phyloP scores from a whole-genome alignment of 2,329 filamentous ascomycete genomes.

The Paracorniculantispora psalliotae region DNA sequence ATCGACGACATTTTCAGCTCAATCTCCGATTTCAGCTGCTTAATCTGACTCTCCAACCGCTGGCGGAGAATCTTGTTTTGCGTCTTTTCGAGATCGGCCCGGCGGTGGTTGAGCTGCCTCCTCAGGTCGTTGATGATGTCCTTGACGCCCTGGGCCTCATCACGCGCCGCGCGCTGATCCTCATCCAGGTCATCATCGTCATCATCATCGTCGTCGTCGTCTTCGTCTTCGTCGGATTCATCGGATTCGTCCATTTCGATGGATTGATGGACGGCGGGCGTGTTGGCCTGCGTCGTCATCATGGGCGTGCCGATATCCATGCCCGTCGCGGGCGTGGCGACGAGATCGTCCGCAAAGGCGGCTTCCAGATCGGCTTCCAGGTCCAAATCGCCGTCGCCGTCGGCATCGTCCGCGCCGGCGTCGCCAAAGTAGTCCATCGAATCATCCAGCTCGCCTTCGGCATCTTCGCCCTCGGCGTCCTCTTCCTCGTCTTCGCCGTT shows the following conservation, averaged over 20 bases:
- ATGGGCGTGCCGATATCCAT: slow-evolving; percentile 42
- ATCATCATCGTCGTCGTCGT: slow-evolving; percentile 47
- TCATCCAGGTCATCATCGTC: slow-evolving; percentile 52
- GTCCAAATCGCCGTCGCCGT: slow-evolving; percentile 41
- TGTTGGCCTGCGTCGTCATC: slow-evolving; percentile 37
- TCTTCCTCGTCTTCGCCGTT: slow-evolving; percentile 54
- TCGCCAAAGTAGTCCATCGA: slow-evolving; percentile 35
- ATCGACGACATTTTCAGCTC: slow-evolving; percentile 42
- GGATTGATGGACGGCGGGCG: slow-evolving; percentile 42
- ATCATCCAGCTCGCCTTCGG: slow-evolving; percentile 43
- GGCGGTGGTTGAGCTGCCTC: slow-evolving; percentile 42
- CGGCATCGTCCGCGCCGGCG: slow-evolving; percentile 24
- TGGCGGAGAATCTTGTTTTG: slow-evolving; percentile 45
- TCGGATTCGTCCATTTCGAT: slow-evolving; percentile 42
- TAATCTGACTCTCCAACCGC: slow-evolving; percentile 47
- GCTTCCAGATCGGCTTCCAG: slow-evolving; percentile 53
- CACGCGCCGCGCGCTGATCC: slow-evolving; percentile 44
- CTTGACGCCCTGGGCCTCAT: slow-evolving; percentile 50
- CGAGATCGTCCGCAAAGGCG: slow-evolving; percentile 40
- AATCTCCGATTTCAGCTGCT: slow-evolving; percentile 40
- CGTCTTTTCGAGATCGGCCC: slow-evolving; percentile 39
- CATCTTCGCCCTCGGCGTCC: slow-evolving; percentile 44
- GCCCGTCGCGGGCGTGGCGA: slow-evolving; percentile 37
- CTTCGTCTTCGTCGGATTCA: slow-evolving; percentile 41
- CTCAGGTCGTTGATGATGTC: slow-evolving; percentile 51